Conservation (phyloP, 306 rosid species). For the Mimosa bimucronata region DNA sequence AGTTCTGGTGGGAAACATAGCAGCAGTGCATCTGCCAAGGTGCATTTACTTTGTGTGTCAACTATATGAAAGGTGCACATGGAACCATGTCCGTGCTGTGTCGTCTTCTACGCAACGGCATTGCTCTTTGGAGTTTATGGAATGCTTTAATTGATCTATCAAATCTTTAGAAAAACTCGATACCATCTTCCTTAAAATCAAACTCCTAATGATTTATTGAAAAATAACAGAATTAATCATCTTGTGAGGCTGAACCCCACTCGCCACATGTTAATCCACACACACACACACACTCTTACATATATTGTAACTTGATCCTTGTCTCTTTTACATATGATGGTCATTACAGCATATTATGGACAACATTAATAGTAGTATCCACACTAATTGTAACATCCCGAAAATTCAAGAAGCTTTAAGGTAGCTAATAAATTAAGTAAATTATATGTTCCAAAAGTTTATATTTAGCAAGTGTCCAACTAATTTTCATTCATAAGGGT, state of each 20-base stretch:
- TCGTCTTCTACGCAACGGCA: not conserved
- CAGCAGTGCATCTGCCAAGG: conserved; percentile 75
- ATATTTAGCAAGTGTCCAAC: too few species aligned
- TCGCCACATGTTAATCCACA: not conserved
- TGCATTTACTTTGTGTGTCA: conserved; percentile 30
- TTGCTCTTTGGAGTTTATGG: not conserved
- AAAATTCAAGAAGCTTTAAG: too few species aligned
- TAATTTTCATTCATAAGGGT: too few species aligned
- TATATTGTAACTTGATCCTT: not conserved
- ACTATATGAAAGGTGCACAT: not conserved
- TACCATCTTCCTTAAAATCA: not conserved
- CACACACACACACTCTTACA: too few species aligned
- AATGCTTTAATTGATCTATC: not conserved
- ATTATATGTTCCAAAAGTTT: too few species aligned
- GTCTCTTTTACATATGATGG: not conserved
- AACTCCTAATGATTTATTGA: not conserved
- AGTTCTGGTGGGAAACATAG: too few species aligned
- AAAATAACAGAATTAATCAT: not conserved
- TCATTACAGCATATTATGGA: not conserved
- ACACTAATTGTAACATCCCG: too few species aligned
- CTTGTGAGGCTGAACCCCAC: not conserved
- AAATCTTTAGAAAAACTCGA: not conserved
- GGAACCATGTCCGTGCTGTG: not conserved
- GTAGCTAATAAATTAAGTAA: too few species aligned
- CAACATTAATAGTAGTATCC: too few species aligned